phyloP scores from a whole-genome alignment of 139 green algal species.

The Pleodorina starrii region DNA sequence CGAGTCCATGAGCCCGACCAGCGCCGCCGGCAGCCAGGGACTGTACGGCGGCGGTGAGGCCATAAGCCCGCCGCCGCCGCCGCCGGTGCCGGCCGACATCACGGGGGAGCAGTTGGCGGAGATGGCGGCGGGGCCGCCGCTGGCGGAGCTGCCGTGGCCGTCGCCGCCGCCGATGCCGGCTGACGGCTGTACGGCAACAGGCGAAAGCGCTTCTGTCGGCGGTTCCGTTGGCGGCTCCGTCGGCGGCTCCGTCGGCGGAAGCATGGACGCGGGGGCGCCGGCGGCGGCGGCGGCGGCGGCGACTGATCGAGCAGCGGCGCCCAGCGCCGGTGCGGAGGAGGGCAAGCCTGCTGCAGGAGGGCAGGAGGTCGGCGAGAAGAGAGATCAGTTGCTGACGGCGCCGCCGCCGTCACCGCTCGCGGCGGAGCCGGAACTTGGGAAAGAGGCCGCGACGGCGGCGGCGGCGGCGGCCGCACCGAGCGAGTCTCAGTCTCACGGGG shows the following conservation, averaged over 20 bases:
- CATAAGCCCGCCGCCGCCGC: neutral
- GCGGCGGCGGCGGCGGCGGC: neutral
- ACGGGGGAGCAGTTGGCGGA: neutral
- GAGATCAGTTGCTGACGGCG: neutral
- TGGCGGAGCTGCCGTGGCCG: conserved; percentile 5
- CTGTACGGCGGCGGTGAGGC: neutral
- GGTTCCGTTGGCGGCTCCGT: neutral
- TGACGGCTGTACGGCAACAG: neutral
- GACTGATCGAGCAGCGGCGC: no score
- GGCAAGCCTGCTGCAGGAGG: neutral
- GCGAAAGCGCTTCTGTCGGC: neutral
- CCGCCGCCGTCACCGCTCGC: neutral
- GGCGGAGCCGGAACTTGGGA: neutral
- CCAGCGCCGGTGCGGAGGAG: neutral
- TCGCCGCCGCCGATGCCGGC: neutral
- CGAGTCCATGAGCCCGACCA: neutral
- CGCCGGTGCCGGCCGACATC: neutral
- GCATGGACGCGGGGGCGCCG: neutral
- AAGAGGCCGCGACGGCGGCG: neutral
- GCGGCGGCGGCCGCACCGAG: neutral
- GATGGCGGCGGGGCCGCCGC: neutral
- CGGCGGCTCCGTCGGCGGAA: neutral
- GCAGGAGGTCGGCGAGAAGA: neutral
- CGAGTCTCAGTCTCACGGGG: neutral
- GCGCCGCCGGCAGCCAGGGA: neutral